A percentile compares a stretch with the other conserved stretches of the same genome.
Conservation (phyloP, 768 basidiomycete species). For the Dentipellis sp. region DNA sequence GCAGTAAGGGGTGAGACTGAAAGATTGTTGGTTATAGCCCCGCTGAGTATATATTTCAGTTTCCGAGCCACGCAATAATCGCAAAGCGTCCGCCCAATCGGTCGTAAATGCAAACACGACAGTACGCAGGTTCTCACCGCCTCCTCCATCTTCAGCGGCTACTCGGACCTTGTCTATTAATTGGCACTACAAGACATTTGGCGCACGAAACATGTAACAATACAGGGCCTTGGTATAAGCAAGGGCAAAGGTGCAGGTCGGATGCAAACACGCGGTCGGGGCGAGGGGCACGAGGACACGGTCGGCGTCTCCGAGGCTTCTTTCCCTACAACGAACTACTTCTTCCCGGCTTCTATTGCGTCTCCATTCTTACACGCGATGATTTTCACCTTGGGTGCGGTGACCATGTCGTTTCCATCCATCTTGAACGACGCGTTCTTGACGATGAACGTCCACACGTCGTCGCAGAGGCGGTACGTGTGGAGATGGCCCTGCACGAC, state of each 20-base stretch:
- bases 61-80: not conserved
- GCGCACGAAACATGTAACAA: not conserved
- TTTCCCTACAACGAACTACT: conserved; percentile 27
- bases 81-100: no score
- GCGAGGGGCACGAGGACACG: not conserved
- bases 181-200: no score
- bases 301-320: not conserved
- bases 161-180: no score
- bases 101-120: no score
- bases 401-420: conserved; percentile 79
- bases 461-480: conserved; percentile 89
- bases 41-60: not conserved
- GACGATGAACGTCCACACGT: conserved; percentile 98
- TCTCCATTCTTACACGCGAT: conserved; percentile 98
- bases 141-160: no score
- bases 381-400: conserved; percentile 82
- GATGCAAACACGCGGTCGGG: not conserved
- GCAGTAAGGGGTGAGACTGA: not conserved
- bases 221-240: not conserved
- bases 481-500: conserved; percentile 64
- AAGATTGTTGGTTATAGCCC: not conserved
- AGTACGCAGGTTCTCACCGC: no score
- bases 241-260: not conserved
- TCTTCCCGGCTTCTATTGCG: conserved; percentile 75
- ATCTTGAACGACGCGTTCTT: conserved; percentile 92